Base-by-base conservation (phyloP, 345 rosid species). In the Cardiospermum halicacabum region DNA sequence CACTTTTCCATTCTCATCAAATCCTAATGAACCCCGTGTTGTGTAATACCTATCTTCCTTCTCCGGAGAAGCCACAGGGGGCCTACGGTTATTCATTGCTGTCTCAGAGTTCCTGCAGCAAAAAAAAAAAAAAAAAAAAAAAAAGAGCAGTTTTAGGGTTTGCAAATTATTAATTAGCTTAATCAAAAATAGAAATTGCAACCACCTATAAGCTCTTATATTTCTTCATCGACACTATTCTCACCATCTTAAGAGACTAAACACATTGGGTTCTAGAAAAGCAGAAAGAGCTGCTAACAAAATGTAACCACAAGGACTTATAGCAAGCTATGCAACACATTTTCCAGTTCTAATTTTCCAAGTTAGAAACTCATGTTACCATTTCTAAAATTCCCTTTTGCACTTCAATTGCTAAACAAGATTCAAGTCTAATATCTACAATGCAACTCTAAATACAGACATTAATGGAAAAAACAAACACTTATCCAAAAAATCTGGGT, bases 21-120 rank as follows among this genome's bases (percentile, higher is more conserved):
- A 65, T 53, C 91, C 86, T 70, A 84, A 53, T 0, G 96, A 85
- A 15, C 97, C 96, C 70, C 96, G 84, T 1, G 96, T 89, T 26
- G 91, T 72, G 70, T 89, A 87, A 68, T 79, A 84, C 72, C 91
- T 72, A 64, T 89, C 96, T 81, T 92, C 96, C 73, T 87, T 88
- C 62, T 79, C 93, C 1, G 86, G 84, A 0, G 93, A 88, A 30
- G 80, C 66, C 37, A 75, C 75, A 24, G 72, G 66, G 6, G 85
- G 60, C 82, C 79, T 85, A 60, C 78, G 60, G 56, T 67, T 78
- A 72, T 75, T 87, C 63, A 72, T 67, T 27, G 77, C 62, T 59
- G 76, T 63, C 65, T 85, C 89, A 3, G 75, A 69, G 30, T 58
- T 81, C 87, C 95, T 84, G 68, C 49, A 78, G 64, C 56, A 19